Conservation (phyloP, 164 flowering plant genomes). For the Taxillus chinensis region DNA sequence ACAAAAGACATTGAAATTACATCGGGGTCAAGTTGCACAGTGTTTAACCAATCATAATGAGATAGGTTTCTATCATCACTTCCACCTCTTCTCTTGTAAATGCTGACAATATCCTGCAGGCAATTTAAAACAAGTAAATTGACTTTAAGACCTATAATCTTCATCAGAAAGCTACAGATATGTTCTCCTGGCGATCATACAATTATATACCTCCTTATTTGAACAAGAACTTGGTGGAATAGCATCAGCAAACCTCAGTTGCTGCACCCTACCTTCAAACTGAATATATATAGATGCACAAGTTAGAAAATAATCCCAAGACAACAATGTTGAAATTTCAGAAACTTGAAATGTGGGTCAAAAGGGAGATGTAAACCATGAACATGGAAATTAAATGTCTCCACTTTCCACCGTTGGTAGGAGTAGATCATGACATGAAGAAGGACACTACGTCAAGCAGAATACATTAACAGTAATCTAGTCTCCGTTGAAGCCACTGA, state of each 20-base stretch:
- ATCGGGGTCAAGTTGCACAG: constrained; percentile 74
- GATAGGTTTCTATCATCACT: constrained; percentile 39
- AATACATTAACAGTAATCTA: too few relatives aligned
- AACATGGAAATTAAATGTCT: too few relatives aligned
- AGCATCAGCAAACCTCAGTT: constrained; percentile 59
- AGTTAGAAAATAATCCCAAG: not conserved
- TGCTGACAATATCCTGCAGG: constrained; percentile 45
- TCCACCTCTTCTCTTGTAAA: constrained; percentile 88
- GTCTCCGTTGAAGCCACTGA: too few relatives aligned
- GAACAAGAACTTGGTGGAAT: constrained; percentile 59
- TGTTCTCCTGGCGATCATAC: not conserved
- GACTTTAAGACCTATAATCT: not conserved
- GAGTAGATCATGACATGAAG: too few relatives aligned
- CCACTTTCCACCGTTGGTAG: too few relatives aligned
- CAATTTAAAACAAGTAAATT: not conserved
- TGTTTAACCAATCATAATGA: constrained; percentile 71
- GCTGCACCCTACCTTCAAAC: constrained; percentile 55
- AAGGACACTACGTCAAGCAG: too few relatives aligned
- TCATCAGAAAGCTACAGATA: not conserved
- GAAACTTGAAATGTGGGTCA: too few relatives aligned
- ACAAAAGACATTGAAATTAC: constrained; percentile 89
- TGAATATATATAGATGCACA: constrained; percentile 21
- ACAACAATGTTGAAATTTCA: not conserved
- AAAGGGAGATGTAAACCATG: too few relatives aligned
- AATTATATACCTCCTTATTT: constrained; percentile 52